Conservation (phyloP, 768 basidiomycete species). For the Agrocybe pediades region DNA sequence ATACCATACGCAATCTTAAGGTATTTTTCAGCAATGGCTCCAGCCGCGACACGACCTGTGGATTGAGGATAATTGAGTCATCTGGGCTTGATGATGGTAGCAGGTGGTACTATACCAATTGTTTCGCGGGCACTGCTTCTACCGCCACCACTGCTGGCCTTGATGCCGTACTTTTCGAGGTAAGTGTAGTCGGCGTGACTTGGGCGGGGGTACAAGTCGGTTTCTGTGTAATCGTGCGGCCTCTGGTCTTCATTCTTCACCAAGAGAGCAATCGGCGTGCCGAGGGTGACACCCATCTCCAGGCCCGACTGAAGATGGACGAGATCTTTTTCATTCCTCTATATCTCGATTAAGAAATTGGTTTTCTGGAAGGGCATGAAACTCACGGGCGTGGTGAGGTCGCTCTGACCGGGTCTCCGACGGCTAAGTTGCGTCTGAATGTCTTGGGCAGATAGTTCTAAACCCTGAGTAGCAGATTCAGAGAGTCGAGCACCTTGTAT, state of each 20-base stretch:
- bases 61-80: conserved; percentile 1
- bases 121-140: conserved; percentile 95
- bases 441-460: conserved; percentile 77
- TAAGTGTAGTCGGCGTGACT: conserved; percentile 99
- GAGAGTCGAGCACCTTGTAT: conserved; percentile 5
- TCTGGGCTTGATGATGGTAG: background rate
- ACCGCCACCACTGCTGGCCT: conserved; percentile 96
- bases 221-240: conserved; percentile 98
- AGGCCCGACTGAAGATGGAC: conserved; percentile 93
- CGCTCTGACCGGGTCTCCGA: conserved; percentile 92
- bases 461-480: conserved; percentile 54
- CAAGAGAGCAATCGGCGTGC: conserved; percentile 95
- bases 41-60: conserved; percentile 92
- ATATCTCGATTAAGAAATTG: conserved; percentile 2
- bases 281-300: conserved; percentile 93
- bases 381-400: conserved; percentile 92
- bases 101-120: conserved; percentile 63
- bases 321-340: conserved; percentile 96
- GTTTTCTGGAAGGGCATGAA: background rate
- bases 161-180: conserved; percentile 94
- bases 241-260: conserved; percentile 98
- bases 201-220: conserved; percentile 95
- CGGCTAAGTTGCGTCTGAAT: conserved; percentile 91
- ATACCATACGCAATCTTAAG: conserved; percentile 84
- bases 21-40: conserved; percentile 97